Percentiles rank a stretch among this genome's conserved stretches.
Evolutionary conservation across 768 basidiomycete genomes (phyloP).

Genomic region (Suillus tomentosus): DNA sequence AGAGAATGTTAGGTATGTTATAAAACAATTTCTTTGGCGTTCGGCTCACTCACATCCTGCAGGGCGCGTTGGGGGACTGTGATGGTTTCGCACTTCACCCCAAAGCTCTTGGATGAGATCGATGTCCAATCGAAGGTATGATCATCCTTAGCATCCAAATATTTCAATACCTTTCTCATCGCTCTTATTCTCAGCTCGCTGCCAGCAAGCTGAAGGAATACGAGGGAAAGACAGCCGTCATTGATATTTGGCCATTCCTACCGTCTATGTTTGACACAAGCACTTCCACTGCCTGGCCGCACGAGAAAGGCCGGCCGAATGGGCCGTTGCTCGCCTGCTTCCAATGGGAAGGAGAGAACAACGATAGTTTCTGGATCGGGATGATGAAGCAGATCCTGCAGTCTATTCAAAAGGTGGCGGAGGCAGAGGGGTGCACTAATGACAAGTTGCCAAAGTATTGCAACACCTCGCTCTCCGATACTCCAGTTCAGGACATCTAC

Average conservation of each 20-base stretch:
- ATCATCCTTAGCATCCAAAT: background rate
- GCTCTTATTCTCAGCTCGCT: constrained; percentile 12
- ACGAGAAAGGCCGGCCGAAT: constrained; percentile 13
- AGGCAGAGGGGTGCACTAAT: background rate
- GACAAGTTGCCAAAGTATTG: constrained; percentile 13
- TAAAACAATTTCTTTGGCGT: background rate
- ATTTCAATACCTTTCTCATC: background rate
- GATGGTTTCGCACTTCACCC: constrained; percentile 19
- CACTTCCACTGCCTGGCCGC: constrained; percentile 21
- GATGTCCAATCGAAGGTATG: background rate
- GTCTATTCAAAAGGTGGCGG: background rate
- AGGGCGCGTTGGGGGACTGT: constrained; percentile 20
- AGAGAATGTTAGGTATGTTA: constrained; percentile 1
- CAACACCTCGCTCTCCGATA: constrained; percentile 15
- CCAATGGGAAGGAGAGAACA: constrained; percentile 16
- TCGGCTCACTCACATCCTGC: background rate
- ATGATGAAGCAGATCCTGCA: constrained; percentile 11
- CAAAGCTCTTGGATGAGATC: constrained; percentile 12
- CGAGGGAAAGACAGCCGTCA: constrained; percentile 10
- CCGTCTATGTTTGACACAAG: constrained; percentile 17
- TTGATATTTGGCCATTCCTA: constrained; percentile 22
- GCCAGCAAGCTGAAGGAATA: background rate
- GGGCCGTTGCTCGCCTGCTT: constrained; percentile 17
- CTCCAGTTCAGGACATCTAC: constrained; percentile 14
- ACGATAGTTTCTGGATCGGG: constrained; percentile 17